Base-by-base conservation (phyloP, 495 filamentous ascomycete species). In the Aspergillus egyptiacus region DNA sequence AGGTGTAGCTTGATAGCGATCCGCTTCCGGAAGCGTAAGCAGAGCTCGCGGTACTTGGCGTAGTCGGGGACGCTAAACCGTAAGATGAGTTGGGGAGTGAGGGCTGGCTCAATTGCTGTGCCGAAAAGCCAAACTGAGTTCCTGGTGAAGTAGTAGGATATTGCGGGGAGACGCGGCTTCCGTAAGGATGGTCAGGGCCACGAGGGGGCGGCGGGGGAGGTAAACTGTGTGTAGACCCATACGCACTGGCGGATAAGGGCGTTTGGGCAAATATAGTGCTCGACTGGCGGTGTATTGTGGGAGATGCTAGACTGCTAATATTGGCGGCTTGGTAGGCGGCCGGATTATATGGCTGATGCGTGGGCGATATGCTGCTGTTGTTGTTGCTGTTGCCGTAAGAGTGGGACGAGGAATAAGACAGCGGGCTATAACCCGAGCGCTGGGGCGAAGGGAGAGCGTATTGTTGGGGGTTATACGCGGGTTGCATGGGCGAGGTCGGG, bases 391-490 rank as follows among this genome's bases (percentile, higher is more conserved):
- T 57, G 35, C 48, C 65, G 39, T 59, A 60, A 30, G 55, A 40
- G 52, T 51, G 56, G 53, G 65, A 58, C 62, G 69, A 22, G 60
- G 76, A 57, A 68, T 79, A 69, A 62, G 74, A 58, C 69, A 60
- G 54, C 3, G 63, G 57, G 32, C 64, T 70, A 50, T 71, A 74
- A 15, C 54, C 57, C 18, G 65, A 69, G 64, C 61, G 53, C 24
- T 67, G 64, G 33, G 73, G 73, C 5, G 69, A 69, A 18, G 73
- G 69, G 5, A 83, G 79, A 36, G 86, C 79, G 62, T 89, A 96
- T 43, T 85, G 71, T 64, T 90, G 87, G 2, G 91, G 90, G 55
- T 95, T 94, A 65, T 96, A 96, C 1, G 79, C 69, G 11, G 74
- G 64, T 38, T 79, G 82, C 14, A 69, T 71, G 24, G 76, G 70